Conservation (phyloP, 768 basidiomycete species). For the Leccinum aurantiacum region DNA sequence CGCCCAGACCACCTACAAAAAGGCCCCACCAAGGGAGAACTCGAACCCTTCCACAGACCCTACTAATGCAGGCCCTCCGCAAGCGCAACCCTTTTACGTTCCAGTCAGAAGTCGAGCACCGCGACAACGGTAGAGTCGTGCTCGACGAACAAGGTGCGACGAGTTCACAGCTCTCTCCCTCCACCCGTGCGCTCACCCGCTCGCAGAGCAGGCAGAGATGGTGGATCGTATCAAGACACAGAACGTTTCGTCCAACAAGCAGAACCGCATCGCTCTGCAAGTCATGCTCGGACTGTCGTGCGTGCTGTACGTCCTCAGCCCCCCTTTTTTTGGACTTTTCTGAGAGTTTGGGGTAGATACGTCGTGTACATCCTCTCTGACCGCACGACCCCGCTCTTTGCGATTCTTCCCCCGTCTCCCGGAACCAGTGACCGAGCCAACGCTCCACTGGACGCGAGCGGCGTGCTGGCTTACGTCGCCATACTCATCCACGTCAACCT, state of each 20-base stretch:
- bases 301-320: conserved; percentile 41
- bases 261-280: conserved; percentile 41
- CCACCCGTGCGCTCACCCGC: conserved; percentile 1
- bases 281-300: conserved; percentile 45
- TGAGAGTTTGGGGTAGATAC: conserved; percentile 38
- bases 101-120: conserved; percentile 30
- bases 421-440: conserved; percentile 9
- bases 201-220: conserved; percentile 60
- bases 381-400: conserved; percentile 48
- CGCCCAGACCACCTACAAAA: conserved; percentile 11
- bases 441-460: conserved; percentile 44
- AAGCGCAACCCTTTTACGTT: conserved; percentile 47
- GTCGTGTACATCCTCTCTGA: conserved; percentile 46
- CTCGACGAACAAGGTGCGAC: conserved; percentile 54
- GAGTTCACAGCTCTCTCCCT: background rate
- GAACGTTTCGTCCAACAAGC: conserved; percentile 43
- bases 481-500: conserved; percentile 54
- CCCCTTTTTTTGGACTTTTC: background rate
- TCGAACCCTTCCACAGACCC: background rate
- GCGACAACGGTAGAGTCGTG: conserved; percentile 32
- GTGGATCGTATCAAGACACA: conserved; percentile 48
- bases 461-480: conserved; percentile 47
- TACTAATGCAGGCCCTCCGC: conserved; percentile 36
- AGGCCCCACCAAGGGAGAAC: background rate
- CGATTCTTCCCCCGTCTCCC: conserved; percentile 38